Base-by-base conservation (phyloP, 1,284 basidiomycete genomes). In the Irpex rosettiformis region DNA sequence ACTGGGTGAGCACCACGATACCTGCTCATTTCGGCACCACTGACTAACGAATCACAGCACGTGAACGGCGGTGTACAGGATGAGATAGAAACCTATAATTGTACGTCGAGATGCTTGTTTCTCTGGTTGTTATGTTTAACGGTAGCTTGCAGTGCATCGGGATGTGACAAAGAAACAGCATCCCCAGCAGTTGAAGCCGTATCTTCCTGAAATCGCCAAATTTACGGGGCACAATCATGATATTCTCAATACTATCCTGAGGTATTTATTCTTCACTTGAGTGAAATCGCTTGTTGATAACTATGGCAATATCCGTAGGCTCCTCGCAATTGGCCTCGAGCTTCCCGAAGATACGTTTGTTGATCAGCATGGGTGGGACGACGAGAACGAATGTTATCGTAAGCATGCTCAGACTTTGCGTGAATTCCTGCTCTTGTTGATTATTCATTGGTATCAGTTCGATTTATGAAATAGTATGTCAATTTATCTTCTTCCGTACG, bases 61-160 rank as follows among this genome's bases (percentile, higher is more conserved):
- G 80, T 86, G 57, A 77, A 79, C 42, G 75, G 74, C 13, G 84
- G 85, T 2, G 79, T 88, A 18, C 74, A 67, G 3, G 85, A 88
- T 64, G 81, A 85, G 63, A 64, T 85, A 8, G 84, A 88, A 60
- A 73, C 79, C 57, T 86, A 86, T 63, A 82, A 80, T 61, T 73
- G 85, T 84, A 59, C 59, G 78, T 62, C 16, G 11, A 29, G 1
- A 30, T 24, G 40, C 42, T 4, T 11, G 27, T 25, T 13, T 13
- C 21, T 16, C 6, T 43, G 37, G 37, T 51, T 30, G 54, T 22
- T 37, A 29, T 30, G 42, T 11, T 59, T n/a, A 45, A 18, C 16
- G 13, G 10, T 45, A 45, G 18, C 10, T 4, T 27, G 11, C 25
- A 69, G 67, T 67, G 11, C 61, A 70, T 37, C 62, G 64, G 22